These are phyloP conservation scores for Lentinus brumalis DNA, from an alignment of 768 basidiomycete species.

Conservation along the genomic window DNA sequence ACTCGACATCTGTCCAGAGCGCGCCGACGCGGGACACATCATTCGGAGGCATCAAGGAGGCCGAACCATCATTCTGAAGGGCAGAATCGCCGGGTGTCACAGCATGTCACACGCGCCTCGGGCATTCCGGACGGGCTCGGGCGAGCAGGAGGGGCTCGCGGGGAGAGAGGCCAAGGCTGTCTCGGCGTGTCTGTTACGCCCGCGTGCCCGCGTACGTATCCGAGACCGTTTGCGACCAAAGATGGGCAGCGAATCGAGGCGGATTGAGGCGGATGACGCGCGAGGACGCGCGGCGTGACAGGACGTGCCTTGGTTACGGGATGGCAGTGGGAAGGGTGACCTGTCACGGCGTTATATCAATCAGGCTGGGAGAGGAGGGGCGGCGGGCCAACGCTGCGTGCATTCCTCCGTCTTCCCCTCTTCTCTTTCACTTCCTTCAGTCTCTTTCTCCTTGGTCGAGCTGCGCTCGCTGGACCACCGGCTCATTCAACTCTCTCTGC, in stretches of 20 bases:
- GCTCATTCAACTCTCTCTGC: constrained; percentile 28
- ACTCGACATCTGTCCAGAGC: neutral
- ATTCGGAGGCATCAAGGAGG: neutral
- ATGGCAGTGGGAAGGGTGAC: constrained; percentile 19
- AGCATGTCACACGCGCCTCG: constrained; percentile 8
- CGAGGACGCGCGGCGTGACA: neutral
- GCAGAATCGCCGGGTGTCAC: constrained; percentile 5
- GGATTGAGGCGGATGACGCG: neutral
- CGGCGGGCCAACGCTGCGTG: constrained; percentile 23
- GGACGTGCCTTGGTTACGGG: constrained; percentile 5
- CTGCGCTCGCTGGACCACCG: constrained; percentile 40
- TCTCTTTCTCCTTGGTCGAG: constrained; percentile 40
- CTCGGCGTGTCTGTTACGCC: neutral
- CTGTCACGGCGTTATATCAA: constrained; percentile 19
- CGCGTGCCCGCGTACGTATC: neutral
- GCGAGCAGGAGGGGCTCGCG: neutral
- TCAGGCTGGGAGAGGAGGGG: neutral
- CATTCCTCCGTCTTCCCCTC: constrained; percentile 17
- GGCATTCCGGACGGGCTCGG: neutral
- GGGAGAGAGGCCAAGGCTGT: neutral
- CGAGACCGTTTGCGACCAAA: neutral
- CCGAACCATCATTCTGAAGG: neutral
- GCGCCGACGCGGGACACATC: neutral
- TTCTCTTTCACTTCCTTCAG: constrained; percentile 24
- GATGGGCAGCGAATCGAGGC: neutral